Conservation (phyloP, 2,329 filamentous ascomycete genomes). For the Diplocarpon mali region DNA sequence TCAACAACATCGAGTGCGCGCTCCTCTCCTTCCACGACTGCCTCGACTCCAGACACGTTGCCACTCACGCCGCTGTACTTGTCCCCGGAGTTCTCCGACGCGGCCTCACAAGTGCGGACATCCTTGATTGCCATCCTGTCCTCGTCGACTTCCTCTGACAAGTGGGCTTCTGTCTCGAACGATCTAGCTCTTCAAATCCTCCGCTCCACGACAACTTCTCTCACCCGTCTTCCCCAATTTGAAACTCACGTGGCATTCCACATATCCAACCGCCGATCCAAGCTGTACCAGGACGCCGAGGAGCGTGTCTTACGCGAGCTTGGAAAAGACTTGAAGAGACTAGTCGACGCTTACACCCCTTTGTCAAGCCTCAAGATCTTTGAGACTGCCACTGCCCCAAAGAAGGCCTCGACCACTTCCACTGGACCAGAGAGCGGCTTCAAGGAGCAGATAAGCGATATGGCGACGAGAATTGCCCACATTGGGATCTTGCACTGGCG, state of each 20-base stretch:
- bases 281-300: conserved; percentile 24
- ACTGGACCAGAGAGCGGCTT: conserved; percentile 1
- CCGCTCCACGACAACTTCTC: conserved; percentile 23
- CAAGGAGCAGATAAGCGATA: conserved; percentile 41
- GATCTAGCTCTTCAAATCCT: conserved; percentile 27
- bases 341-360: conserved; percentile 23
- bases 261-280: conserved; percentile 22
- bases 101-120: conserved; percentile 19
- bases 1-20: conserved; percentile 21
- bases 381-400: conserved; percentile 24
- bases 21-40: conserved; percentile 23
- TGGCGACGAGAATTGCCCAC: conserved; percentile 71
- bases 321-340: conserved; percentile 21
- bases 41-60: conserved; percentile 20
- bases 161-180: conserved; percentile 20
- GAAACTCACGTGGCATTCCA: conserved; percentile 25
- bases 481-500: conserved; percentile 82
- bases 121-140: conserved; percentile 25
- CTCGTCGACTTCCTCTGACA: conserved; percentile 20
- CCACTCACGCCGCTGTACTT: conserved; percentile 23
- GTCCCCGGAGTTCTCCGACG: conserved; percentile 17
- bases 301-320: conserved; percentile 20
- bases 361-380: conserved; percentile 26
- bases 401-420: conserved; percentile 6
- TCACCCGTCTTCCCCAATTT: conserved; percentile 23